These are phyloP conservation scores for Cytospora schulzeri DNA, from an alignment of 2,329 filamentous ascomycete genomes.

Conservation along the genomic window DNA sequence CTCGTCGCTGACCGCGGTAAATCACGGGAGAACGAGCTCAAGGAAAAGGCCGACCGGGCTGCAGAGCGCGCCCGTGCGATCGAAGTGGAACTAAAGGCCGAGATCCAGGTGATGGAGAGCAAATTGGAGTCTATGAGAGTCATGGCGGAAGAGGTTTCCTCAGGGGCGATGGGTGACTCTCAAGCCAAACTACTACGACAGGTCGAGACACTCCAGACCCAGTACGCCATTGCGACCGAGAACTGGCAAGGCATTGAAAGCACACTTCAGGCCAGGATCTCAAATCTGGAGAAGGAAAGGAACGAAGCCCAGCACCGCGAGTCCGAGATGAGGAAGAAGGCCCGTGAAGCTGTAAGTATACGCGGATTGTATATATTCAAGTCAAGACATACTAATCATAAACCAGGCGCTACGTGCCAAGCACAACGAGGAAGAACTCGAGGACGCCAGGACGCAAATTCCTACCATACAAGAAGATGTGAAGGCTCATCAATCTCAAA, in stretches of 20 bases:
- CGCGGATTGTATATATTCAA: background rate
- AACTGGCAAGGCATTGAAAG: conserved; percentile 98
- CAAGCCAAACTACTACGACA: conserved; percentile 90
- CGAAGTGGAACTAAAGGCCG: conserved; percentile 79
- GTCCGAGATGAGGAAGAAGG: conserved; percentile 84
- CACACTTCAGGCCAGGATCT: conserved; percentile 75
- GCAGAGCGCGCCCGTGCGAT: conserved; percentile 67
- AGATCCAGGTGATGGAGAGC: conserved; percentile 76
- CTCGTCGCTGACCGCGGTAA: conserved; percentile 67
- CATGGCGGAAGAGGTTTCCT: conserved; percentile 85
- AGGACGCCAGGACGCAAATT: conserved; percentile 66
- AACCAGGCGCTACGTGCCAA: conserved; percentile 63
- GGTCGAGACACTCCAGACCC: conserved; percentile 92
- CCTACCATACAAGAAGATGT: conserved; percentile 67
- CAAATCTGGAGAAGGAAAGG: conserved; percentile 82
- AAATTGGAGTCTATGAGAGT: conserved; percentile 87
- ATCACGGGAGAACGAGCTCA: conserved; percentile 70
- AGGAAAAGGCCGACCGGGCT: conserved; percentile 72
- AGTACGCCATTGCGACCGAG: conserved; percentile 90
- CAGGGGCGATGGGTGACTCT: conserved; percentile 76
- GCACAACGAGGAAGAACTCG: conserved; percentile 79
- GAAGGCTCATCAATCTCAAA: conserved; percentile 57
- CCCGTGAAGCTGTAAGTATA: conserved; percentile 74
- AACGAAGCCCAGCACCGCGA: conserved; percentile 85
- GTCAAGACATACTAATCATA: conserved; percentile 34